Percentiles rank a stretch among this genome's conserved stretches.
Conservation (phyloP, 257 asterid species). For the Cruciata laevipes region DNA sequence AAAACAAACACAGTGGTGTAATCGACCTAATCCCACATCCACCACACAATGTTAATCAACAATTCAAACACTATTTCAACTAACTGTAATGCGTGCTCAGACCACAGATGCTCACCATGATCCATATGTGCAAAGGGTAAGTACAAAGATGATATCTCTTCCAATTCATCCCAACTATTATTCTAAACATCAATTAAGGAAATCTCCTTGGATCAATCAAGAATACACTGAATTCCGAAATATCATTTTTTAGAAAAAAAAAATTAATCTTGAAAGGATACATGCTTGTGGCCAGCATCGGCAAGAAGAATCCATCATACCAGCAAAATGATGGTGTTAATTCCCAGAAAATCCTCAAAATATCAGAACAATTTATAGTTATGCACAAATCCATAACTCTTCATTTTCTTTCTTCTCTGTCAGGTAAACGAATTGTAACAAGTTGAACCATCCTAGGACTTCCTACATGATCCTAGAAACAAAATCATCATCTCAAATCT, state of each 20-base stretch:
- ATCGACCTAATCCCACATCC: slow-evolving; percentile 57
- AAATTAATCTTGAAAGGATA: slow-evolving; percentile 50
- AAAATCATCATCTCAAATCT: too few species aligned
- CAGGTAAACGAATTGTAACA: too few species aligned
- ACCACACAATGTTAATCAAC: too few species aligned
- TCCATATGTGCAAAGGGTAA: slow-evolving; percentile 92
- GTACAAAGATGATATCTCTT: slow-evolving; percentile 65
- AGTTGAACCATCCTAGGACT: too few species aligned
- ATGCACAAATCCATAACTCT: too few species aligned
- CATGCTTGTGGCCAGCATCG: slow-evolving; percentile 96
- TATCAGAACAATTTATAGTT: not conserved
- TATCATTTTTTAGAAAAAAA: not conserved
- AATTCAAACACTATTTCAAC: not conserved
- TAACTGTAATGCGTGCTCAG: not conserved
- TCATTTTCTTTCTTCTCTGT: too few species aligned
- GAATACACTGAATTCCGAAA: not conserved
- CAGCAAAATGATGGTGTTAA: slow-evolving; percentile 30
- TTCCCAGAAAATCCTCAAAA: slow-evolving; percentile 8
- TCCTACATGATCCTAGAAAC: too few species aligned
- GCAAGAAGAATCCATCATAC: slow-evolving; percentile 98
- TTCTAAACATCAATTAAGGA: slow-evolving; percentile 45
- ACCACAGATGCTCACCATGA: slow-evolving; percentile 55
- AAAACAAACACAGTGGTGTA: slow-evolving; percentile 73
- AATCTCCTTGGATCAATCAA: slow-evolving; percentile 6
- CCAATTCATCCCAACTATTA: slow-evolving; percentile 93